Evolutionary conservation across 2,329 filamentous ascomycete species (phyloP).

Genomic region (Corniculantispora saksenae): DNA sequence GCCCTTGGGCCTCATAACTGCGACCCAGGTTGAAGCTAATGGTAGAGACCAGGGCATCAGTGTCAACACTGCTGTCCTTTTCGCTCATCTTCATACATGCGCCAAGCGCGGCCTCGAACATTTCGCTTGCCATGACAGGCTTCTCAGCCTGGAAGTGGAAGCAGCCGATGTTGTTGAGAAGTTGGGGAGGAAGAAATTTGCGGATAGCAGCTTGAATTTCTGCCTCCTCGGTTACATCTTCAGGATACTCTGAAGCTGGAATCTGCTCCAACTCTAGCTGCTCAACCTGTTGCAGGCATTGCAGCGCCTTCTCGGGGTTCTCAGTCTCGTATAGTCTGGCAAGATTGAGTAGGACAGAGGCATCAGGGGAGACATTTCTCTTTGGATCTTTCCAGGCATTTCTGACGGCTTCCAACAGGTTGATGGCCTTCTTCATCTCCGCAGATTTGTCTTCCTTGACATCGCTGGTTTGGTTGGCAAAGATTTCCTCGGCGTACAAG

Average conservation of each 20-base stretch:
- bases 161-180: slow-evolving; percentile 96
- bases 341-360: slow-evolving; percentile 86
- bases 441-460: slow-evolving; percentile 83
- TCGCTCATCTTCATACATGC: slow-evolving; percentile 82
- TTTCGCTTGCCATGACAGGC: slow-evolving; percentile 73
- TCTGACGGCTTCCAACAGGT: slow-evolving; percentile 80
- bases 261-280: slow-evolving; percentile 83
- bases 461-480: slow-evolving; percentile 70
- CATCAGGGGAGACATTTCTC: slow-evolving; percentile 77
- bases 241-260: slow-evolving; percentile 66
- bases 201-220: slow-evolving; percentile 64
- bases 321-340: slow-evolving; percentile 87
- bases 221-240: slow-evolving; percentile 56
- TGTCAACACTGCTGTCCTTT: slow-evolving; percentile 74
- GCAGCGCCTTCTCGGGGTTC: slow-evolving; percentile 84
- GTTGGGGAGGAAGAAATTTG: slow-evolving; percentile 80
- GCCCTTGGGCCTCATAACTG: slow-evolving; percentile 83
- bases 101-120: slow-evolving; percentile 89
- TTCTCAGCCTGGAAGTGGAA: slow-evolving; percentile 91
- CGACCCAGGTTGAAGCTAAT: slow-evolving; percentile 96
- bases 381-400: slow-evolving; percentile 91
- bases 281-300: slow-evolving; percentile 90
- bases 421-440: slow-evolving; percentile 84
- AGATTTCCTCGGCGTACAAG: slow-evolving; percentile 92
- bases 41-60: slow-evolving; percentile 88